phyloP scores from a whole-genome alignment of 1,139 yeast genomes.

The Diutina scorzettiae region DNA sequence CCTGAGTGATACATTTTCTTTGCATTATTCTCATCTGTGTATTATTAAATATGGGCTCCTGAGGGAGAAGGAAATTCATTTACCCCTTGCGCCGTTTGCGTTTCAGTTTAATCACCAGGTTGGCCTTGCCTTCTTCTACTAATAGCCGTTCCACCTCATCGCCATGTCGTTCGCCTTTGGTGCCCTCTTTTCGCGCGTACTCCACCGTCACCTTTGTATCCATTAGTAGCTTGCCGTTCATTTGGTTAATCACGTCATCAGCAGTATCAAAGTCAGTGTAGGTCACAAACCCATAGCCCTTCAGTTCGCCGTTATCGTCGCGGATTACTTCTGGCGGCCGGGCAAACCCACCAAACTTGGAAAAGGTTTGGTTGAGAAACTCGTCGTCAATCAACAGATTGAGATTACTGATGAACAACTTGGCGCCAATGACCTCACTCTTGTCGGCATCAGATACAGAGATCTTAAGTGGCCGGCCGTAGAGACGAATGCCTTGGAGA shows the following conservation, averaged over 20 bases:
- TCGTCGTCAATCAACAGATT: slow-evolving; percentile 59
- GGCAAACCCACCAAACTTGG: slow-evolving; percentile 55
- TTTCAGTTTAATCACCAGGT: slow-evolving; percentile 9
- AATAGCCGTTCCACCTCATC: slow-evolving; percentile 63
- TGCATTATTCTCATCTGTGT: too few species aligned
- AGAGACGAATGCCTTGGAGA: slow-evolving; percentile 51
- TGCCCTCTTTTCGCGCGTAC: slow-evolving; percentile 62
- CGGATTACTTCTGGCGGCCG: slow-evolving; percentile 41
- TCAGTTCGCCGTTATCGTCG: slow-evolving; percentile 40
- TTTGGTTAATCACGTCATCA: slow-evolving; percentile 58
- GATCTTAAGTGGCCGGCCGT: slow-evolving; percentile 52
- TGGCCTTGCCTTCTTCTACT: slow-evolving; percentile 51
- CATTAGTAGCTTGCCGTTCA: slow-evolving; percentile 63
- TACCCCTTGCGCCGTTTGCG: not conserved
- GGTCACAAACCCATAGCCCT: slow-evolving; percentile 51
- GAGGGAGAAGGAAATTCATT: too few species aligned
- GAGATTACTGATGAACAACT: slow-evolving; percentile 60
- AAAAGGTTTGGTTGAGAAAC: slow-evolving; percentile 47
- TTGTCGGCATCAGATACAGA: slow-evolving; percentile 30
- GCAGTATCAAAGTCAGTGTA: slow-evolving; percentile 56
- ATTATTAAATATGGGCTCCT: too few species aligned
- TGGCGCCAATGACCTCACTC: slow-evolving; percentile 48
- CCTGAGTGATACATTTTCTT: too few species aligned
- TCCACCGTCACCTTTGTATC: slow-evolving; percentile 49
- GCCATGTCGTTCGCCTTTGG: slow-evolving; percentile 47